phyloP scores from a whole-genome alignment of 2,329 filamentous ascomycete genomes.

The Botrytis cinerea region DNA sequence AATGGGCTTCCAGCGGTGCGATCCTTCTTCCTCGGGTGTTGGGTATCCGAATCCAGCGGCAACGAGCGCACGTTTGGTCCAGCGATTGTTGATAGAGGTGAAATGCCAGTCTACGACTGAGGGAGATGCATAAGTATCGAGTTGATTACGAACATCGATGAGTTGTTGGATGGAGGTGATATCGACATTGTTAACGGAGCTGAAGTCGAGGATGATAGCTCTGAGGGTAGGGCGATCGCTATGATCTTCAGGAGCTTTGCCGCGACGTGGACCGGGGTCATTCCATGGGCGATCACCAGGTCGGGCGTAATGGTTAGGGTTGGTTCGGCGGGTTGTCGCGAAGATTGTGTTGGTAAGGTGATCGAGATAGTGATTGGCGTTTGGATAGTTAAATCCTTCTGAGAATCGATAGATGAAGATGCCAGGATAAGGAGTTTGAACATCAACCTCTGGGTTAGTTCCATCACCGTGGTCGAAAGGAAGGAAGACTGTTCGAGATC shows the following conservation, averaged over 20 bases:
- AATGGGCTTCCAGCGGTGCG: slow-evolving; percentile 83
- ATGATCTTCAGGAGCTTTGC: slow-evolving; percentile 50
- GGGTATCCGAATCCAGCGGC: slow-evolving; percentile 89
- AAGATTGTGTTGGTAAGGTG: slow-evolving; percentile 71
- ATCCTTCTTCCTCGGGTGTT: slow-evolving; percentile 48
- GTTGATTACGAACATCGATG: slow-evolving; percentile 91
- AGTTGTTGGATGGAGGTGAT: slow-evolving; percentile 89
- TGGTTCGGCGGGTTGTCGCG: slow-evolving; percentile 73
- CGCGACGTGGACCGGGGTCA: slow-evolving; percentile 73
- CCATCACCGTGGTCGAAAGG: slow-evolving; percentile 87
- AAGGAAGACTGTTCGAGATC: slow-evolving; percentile 77
- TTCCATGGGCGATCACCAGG: slow-evolving; percentile 91
- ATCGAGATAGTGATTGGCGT: slow-evolving; percentile 85
- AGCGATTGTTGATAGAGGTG: slow-evolving; percentile 88
- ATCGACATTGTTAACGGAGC: slow-evolving; percentile 89
- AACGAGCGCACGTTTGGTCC: slow-evolving; percentile 88
- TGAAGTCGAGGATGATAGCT: slow-evolving; percentile 93
- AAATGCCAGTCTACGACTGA: slow-evolving; percentile 93
- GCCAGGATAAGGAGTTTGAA: slow-evolving; percentile 84
- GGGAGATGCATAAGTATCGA: slow-evolving; percentile 81
- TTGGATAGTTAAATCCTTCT: slow-evolving; percentile 96
- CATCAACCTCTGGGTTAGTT: slow-evolving; percentile 78
- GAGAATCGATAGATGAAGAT: slow-evolving; percentile 95
- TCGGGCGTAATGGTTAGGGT: slow-evolving; percentile 62
- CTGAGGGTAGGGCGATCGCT: slow-evolving; percentile 68